A percentile compares a stretch with the other conserved stretches of the same genome.
Evolutionary conservation across 2,329 filamentous ascomycete genomes (phyloP).

Genomic region (Aspergillus cejpii): DNA sequence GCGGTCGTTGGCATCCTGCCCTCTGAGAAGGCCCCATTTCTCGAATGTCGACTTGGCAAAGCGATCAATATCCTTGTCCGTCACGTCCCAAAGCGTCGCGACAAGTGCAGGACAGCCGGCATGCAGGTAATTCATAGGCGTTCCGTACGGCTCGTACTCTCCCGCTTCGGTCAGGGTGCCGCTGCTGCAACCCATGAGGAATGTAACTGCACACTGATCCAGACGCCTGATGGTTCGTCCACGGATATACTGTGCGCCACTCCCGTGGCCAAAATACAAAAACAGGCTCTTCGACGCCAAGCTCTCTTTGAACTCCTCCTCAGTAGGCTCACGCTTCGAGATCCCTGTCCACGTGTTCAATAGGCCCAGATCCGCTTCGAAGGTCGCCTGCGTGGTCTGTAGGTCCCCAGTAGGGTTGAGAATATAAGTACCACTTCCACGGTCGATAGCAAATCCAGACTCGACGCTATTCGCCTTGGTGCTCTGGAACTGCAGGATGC

Average conservation of each 20-base stretch:
- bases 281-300: constrained; percentile 64
- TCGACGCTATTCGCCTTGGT: constrained; percentile 15
- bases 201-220: constrained; percentile 68
- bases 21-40: constrained; percentile 71
- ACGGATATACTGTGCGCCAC: constrained; percentile 88
- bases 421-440: constrained; percentile 56
- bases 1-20: constrained; percentile 14
- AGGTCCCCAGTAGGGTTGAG: constrained; percentile 86
- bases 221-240: constrained; percentile 74
- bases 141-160: constrained; percentile 84
- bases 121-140: constrained; percentile 85
- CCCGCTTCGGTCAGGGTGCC: constrained; percentile 73
- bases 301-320: constrained; percentile 65
- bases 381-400: constrained; percentile 67
- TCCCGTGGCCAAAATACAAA: constrained; percentile 94
- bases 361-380: constrained; percentile 58
- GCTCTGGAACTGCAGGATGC: constrained; percentile 53
- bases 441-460: constrained; percentile 48
- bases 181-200: constrained; percentile 92
- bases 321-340: constrained; percentile 61
- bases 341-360: constrained; percentile 60
- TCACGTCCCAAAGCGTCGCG: constrained; percentile 95
- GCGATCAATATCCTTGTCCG: constrained; percentile 92
- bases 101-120: constrained; percentile 81
- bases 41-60: constrained; percentile 75